A percentile compares a stretch with the other conserved stretches of the same genome.
Evolutionary conservation across 2,329 filamentous ascomycete genomes (phyloP).

Genomic region (Colletotrichum salicis): DNA sequence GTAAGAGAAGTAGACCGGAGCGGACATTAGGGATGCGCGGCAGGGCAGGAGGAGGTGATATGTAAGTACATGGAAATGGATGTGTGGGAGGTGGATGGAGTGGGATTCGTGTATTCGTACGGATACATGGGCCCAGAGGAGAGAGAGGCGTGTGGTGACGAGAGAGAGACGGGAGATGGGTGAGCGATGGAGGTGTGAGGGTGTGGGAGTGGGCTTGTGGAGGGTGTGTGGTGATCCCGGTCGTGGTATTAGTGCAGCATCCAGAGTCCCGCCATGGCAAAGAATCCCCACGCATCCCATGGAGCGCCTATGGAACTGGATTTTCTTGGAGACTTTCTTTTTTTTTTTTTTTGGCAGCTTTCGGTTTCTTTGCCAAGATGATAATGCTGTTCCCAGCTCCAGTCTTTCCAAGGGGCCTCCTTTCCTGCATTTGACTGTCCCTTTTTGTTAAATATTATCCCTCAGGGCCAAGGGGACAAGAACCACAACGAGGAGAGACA

Average conservation of each 20-base stretch:
- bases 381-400: slow-evolving; percentile 2
- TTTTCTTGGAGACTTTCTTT: neutral
- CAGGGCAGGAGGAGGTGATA: slow-evolving; percentile 24
- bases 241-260: slow-evolving; percentile 13
- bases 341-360: neutral
- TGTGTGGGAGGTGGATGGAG: slow-evolving; percentile 7
- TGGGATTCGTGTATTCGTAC: neutral
- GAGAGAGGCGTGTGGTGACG: neutral
- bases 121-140: neutral
- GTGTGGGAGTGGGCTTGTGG: neutral
- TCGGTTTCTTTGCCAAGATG: slow-evolving; percentile 26
- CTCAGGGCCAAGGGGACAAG: neutral
- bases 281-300: slow-evolving; percentile 4
- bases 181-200: neutral
- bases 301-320: neutral
- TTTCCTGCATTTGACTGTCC: neutral
- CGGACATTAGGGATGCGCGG: slow-evolving; percentile 19
- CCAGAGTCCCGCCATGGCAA: slow-evolving; percentile 21
- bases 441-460: neutral
- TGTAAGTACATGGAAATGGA: slow-evolving; percentile 19
- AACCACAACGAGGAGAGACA: neutral
- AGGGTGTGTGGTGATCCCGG: neutral
- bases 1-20: slow-evolving; percentile 1
- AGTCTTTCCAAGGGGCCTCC: slow-evolving; percentile 11
- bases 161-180: neutral